Evolutionary conservation across 1,284 basidiomycete species (phyloP).

Genomic region (Cutaneotrichosporon arboriforme): DNA sequence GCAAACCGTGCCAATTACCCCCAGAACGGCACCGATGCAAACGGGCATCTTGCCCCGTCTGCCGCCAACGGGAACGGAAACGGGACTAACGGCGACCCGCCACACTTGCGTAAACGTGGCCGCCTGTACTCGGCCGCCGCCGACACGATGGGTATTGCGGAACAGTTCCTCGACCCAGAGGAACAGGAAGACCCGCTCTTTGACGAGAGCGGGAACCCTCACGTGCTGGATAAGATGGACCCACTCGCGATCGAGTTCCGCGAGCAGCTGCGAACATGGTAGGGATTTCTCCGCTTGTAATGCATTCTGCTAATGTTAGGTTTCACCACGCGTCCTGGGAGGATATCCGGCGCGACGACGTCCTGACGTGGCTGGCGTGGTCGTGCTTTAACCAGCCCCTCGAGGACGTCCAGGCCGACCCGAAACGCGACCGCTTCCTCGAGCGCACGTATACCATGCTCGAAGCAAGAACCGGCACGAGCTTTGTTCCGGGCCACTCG

Average conservation of each 20-base stretch:
- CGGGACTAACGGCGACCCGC: not conserved
- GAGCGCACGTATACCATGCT: slow-evolving; percentile 60
- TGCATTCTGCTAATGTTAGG: slow-evolving; percentile 52
- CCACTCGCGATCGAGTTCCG: slow-evolving; percentile 44
- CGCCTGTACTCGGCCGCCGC: slow-evolving; percentile 7
- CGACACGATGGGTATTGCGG: slow-evolving; percentile 16
- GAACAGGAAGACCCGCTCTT: slow-evolving; percentile 17
- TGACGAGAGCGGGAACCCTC: slow-evolving; percentile 10
- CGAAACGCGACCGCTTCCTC: slow-evolving; percentile 53
- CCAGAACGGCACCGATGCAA: not conserved
- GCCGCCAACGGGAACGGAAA: not conserved
- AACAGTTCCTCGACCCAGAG: slow-evolving; percentile 21
- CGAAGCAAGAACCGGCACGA: slow-evolving; percentile 66
- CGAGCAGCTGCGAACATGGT: slow-evolving; percentile 46
- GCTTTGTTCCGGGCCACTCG: slow-evolving; percentile 61
- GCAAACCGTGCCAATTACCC: too few relatives aligned
- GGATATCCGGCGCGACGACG: slow-evolving; percentile 59
- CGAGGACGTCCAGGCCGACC: slow-evolving; percentile 46
- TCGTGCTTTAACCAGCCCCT: slow-evolving; percentile 65
- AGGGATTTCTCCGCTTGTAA: slow-evolving; percentile 39
- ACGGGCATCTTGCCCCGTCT: not conserved
- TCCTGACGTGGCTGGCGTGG: slow-evolving; percentile 79
- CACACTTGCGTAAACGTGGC: slow-evolving; percentile 1
- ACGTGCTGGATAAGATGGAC: slow-evolving; percentile 31
- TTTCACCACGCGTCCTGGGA: slow-evolving; percentile 71